These are phyloP conservation scores for Podila minutissima DNA, from an alignment of 192 early-diverging fungal genomes.

Conservation along the genomic window DNA sequence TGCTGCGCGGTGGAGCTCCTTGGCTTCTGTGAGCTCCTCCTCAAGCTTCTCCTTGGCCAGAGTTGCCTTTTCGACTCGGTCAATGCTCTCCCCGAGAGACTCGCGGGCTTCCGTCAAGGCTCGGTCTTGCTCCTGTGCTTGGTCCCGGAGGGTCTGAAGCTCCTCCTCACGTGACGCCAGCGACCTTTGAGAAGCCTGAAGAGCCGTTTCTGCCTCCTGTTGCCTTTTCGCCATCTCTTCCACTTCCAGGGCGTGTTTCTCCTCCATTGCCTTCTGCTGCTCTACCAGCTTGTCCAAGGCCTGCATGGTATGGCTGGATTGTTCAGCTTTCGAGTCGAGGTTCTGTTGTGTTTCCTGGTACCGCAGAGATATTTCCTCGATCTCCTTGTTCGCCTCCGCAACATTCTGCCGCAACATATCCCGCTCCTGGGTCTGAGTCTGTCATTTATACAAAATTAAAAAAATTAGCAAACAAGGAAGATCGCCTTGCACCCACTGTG, in stretches of 20 bases:
- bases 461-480: no score
- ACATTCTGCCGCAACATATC: neutral
- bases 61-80: slow-evolving; percentile 3
- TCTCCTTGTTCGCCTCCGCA: neutral
- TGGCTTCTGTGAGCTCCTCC: slow-evolving; percentile 10
- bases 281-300: slow-evolving; percentile 11
- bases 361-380: neutral
- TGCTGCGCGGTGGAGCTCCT: neutral
- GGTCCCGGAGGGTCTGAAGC: slow-evolving; percentile 6
- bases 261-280: slow-evolving; percentile 5
- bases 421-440: neutral
- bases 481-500: no score
- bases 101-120: slow-evolving; percentile 2
- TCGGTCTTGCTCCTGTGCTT: slow-evolving; percentile 15
- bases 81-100: slow-evolving; percentile 13
- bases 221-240: slow-evolving; percentile 5
- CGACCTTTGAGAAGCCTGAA: neutral
- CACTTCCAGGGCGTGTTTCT: slow-evolving; percentile 1
- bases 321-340: neutral
- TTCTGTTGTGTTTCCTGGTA: neutral
- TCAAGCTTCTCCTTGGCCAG: slow-evolving; percentile 9
- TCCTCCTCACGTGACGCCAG: slow-evolving; percentile 21
- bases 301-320: neutral
- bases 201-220: slow-evolving; percentile 6
- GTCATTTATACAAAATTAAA: neutral